These are phyloP conservation scores for Saccharomycopsis sp. DNA, from an alignment of 805 yeast species.

Conservation along the genomic window DNA sequence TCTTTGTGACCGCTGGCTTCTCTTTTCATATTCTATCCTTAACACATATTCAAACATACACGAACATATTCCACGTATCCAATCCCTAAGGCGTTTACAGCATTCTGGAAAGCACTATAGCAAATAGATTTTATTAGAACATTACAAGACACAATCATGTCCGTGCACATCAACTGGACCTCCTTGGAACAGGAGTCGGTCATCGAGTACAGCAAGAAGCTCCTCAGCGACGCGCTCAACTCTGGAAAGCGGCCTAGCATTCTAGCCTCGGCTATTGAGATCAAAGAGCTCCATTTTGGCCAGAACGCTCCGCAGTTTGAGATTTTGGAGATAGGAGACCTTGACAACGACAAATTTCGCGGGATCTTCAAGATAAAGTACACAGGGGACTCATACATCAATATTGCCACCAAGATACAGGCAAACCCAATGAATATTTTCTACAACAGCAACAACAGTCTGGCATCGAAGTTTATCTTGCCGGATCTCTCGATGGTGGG, in stretches of 20 bases:
- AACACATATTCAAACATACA: background rate
- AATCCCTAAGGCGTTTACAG: too few species aligned
- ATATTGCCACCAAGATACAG: slow-evolving; percentile 72
- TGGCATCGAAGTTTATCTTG: slow-evolving; percentile 46
- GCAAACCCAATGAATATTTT: slow-evolving; percentile 78
- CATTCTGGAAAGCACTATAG: too few species aligned
- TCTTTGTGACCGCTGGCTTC: too few species aligned
- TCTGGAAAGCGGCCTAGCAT: slow-evolving; percentile 67
- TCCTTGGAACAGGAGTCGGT: slow-evolving; percentile 61
- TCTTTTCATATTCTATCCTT: background rate
- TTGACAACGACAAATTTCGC: slow-evolving; percentile 67
- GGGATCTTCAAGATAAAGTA: slow-evolving; percentile 78
- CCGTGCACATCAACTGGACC: slow-evolving; percentile 74
- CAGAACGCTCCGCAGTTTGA: slow-evolving; percentile 68
- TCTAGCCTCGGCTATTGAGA: slow-evolving; percentile 60
- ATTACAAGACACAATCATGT: too few species aligned
- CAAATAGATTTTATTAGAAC: too few species aligned
- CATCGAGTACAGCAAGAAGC: slow-evolving; percentile 53
- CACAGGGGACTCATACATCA: slow-evolving; percentile 67
- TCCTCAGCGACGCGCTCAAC: slow-evolving; percentile 66
- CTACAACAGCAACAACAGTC: slow-evolving; percentile 29
- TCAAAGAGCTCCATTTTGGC: slow-evolving; percentile 68
- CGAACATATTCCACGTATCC: too few species aligned
- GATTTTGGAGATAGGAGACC: slow-evolving; percentile 75
- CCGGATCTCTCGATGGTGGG: slow-evolving; percentile 63